phyloP scores from a whole-genome alignment of 192 early-diverging fungal species.

The Podila epigama region DNA sequence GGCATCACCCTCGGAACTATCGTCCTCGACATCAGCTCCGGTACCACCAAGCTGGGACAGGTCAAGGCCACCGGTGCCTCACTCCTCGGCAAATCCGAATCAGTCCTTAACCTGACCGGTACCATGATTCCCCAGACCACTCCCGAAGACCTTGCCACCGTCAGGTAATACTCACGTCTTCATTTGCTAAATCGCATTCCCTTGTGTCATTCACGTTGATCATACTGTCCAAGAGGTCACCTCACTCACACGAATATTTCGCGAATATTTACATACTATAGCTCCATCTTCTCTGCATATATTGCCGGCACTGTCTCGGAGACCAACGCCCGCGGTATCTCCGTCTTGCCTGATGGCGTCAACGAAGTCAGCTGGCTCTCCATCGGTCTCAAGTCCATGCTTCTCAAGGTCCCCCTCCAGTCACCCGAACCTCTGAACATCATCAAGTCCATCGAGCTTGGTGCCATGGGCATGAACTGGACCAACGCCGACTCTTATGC shows the following conservation, averaged over 20 bases:
- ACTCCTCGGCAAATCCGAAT: constrained; percentile 27
- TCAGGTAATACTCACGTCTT: too few species aligned
- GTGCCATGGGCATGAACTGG: constrained; percentile 63
- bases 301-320: constrained; percentile 56
- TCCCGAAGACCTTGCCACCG: constrained; percentile 50
- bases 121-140: constrained; percentile 58
- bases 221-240: too few species aligned
- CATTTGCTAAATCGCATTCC: too few species aligned
- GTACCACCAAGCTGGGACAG: constrained; percentile 54
- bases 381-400: constrained; percentile 57
- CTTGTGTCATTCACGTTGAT: too few species aligned
- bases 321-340: constrained; percentile 58
- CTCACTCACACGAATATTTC: too few species aligned
- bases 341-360: constrained; percentile 56
- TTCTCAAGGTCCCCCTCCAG: constrained; percentile 57
- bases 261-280: background rate
- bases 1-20: constrained; percentile 58
- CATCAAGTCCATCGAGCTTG: constrained; percentile 61
- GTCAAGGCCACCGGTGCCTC: constrained; percentile 64
- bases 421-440: constrained; percentile 49
- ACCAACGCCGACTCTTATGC: constrained; percentile 52
- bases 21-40: constrained; percentile 52
- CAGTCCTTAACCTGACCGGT: constrained; percentile 57
- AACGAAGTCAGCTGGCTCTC: constrained; percentile 61
- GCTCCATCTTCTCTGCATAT: constrained; percentile 58